Conservation (phyloP, 345 rosid species). For the Noccaea caerulescens region DNA sequence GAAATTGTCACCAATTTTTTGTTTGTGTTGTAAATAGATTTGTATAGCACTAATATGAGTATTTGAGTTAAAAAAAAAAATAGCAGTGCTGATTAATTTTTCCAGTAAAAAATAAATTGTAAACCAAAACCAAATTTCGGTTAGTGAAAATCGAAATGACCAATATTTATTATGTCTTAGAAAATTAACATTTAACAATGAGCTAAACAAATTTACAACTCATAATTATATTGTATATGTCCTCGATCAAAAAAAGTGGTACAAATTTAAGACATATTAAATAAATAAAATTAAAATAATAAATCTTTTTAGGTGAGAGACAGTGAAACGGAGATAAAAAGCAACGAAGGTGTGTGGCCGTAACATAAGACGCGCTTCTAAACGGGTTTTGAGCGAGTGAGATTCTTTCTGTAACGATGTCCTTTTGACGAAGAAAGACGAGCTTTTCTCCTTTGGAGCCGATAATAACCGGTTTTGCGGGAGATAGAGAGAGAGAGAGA, state of each 20-base stretch:
- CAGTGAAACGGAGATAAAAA: slow-evolving; percentile 34
- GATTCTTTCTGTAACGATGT: slow-evolving; percentile 25
- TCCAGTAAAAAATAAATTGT: too few species aligned
- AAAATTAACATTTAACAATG: too few species aligned
- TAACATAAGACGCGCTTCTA: slow-evolving; percentile 17
- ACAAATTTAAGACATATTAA: background rate
- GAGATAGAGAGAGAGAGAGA: slow-evolving; percentile 12
- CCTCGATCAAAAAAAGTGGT: background rate
- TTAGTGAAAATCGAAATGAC: too few species aligned
- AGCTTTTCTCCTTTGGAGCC: background rate
- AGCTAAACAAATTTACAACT: background rate
- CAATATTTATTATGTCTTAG: too few species aligned
- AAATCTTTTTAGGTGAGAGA: slow-evolving; percentile 10
- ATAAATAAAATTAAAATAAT: background rate
- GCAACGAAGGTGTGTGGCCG: slow-evolving; percentile 19
- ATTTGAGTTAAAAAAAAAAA: too few species aligned
- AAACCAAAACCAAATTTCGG: too few species aligned
- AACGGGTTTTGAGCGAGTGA: slow-evolving; percentile 15
- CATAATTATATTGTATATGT: too few species aligned
- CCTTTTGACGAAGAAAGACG: slow-evolving; percentile 39
- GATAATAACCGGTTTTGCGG: background rate
- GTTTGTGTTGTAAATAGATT: too few species aligned
- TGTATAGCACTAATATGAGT: too few species aligned
- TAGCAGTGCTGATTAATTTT: too few species aligned
- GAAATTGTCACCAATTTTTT: too few species aligned